Conservation (phyloP, 106 monocot genomes). For the Dactylorhiza incarnata region DNA sequence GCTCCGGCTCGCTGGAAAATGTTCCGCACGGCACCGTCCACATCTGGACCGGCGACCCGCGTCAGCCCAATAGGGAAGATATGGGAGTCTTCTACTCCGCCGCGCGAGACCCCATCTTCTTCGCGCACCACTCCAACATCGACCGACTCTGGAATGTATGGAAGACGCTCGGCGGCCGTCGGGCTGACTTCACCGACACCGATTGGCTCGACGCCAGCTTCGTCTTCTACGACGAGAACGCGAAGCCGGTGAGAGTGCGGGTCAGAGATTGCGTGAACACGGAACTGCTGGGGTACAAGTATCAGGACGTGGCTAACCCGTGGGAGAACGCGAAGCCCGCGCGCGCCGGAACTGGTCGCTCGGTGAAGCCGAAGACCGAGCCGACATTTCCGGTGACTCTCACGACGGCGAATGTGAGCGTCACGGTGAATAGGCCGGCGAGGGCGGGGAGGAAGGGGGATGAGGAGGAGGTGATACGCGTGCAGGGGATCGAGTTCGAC, state of each 20-base stretch:
- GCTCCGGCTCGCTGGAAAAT: constrained; percentile 13
- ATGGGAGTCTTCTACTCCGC: constrained; percentile 24
- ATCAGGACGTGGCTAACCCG: constrained; percentile 11
- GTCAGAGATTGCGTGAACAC: constrained; percentile 8
- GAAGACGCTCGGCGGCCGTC: constrained; percentile 12
- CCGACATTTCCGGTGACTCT: constrained; percentile 6
- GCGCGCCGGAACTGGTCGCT: not conserved
- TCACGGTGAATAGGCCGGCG: constrained; percentile 4
- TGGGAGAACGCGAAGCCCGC: constrained; percentile 8
- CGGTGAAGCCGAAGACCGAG: not conserved
- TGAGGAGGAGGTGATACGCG: constrained; percentile 19
- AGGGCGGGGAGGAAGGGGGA: not conserved
- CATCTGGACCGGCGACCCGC: constrained; percentile 13
- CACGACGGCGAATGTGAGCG: not conserved
- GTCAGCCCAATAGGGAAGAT: constrained; percentile 14
- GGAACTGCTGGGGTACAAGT: not conserved
- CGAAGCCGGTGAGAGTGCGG: constrained; percentile 19
- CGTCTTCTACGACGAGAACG: constrained; percentile 43
- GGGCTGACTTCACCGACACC: constrained; percentile 17
- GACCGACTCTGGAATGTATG: constrained; percentile 22
- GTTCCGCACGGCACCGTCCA: constrained; percentile 13
- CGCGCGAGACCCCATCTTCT: constrained; percentile 22
- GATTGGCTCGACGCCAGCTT: constrained; percentile 34
- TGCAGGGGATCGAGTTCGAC: constrained; percentile 22
- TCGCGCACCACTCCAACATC: constrained; percentile 19